Evolutionary conservation across 352 stramenopile genomes (phyloP).

Genomic region (Phytophthora pisi): DNA sequence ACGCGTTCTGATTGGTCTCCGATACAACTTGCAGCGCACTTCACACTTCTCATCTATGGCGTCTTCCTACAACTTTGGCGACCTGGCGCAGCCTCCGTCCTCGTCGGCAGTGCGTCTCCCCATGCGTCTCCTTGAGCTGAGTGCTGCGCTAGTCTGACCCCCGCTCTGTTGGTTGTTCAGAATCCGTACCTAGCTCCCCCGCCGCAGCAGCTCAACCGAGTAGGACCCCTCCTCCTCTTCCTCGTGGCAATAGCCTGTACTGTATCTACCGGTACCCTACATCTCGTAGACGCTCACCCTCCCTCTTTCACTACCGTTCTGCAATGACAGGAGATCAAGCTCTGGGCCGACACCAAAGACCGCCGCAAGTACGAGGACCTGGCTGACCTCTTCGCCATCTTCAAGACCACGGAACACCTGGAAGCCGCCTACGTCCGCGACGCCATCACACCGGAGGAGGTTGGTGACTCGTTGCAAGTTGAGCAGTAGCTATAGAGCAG

Average conservation of each 20-base stretch:
- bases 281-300: neutral
- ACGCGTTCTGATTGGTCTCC: constrained; percentile 26
- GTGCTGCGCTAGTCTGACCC: neutral
- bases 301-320: neutral
- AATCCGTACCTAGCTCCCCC: constrained; percentile 30
- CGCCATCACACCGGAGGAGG: constrained; percentile 92
- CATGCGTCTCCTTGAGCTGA: neutral
- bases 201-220: constrained; percentile 37
- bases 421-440: constrained; percentile 97
- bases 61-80: constrained; percentile 34
- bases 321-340: constrained; percentile 64
- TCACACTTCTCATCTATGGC: constrained; percentile 23
- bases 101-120: constrained; percentile 21
- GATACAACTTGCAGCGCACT: constrained; percentile 6
- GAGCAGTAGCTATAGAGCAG: neutral
- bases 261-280: neutral
- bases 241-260: neutral
- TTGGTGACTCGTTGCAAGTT: constrained; percentile 13
- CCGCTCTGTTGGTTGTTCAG: constrained; percentile 3
- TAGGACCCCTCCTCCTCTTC: constrained; percentile 5
- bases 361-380: constrained; percentile 88
- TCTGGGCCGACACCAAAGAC: constrained; percentile 87
- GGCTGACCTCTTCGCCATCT: constrained; percentile 96
- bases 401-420: constrained; percentile 97
- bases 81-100: constrained; percentile 23